These are phyloP conservation scores for Candida hungchunana DNA, from an alignment of 805 yeast genomes.

Conservation along the genomic window DNA sequence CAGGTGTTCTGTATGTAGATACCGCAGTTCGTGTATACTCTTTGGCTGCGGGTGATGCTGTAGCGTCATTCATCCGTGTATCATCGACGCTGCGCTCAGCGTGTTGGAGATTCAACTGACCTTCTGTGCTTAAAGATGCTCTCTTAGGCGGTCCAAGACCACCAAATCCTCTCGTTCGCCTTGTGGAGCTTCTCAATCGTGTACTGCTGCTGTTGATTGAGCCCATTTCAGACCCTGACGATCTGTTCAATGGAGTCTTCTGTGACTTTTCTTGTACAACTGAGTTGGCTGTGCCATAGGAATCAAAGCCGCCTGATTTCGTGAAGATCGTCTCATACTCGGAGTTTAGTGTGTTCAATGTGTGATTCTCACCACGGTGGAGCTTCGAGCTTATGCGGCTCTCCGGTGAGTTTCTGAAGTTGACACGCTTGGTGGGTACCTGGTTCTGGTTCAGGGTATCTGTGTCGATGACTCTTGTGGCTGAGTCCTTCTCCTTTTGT, in stretches of 20 bases:
- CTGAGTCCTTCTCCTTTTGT: constrained; percentile 28
- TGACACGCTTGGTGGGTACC: constrained; percentile 20
- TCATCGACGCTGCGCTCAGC: constrained; percentile 16
- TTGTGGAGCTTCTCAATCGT: constrained; percentile 27
- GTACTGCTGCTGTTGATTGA: constrained; percentile 15
- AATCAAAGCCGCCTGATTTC: constrained; percentile 13
- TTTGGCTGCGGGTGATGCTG: constrained; percentile 4
- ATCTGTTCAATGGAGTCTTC: constrained; percentile 20
- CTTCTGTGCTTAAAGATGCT: constrained; percentile 17
- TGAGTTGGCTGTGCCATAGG: constrained; percentile 18
- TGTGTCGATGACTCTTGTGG: constrained; percentile 4
- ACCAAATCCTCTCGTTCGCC: constrained; percentile 27
- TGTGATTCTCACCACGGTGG: constrained; percentile 14
- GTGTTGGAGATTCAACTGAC: background rate
- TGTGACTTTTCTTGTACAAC: constrained; percentile 9
- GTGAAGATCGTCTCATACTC: constrained; percentile 25
- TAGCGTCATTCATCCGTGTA: constrained; percentile 20
- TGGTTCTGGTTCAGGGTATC: constrained; percentile 4
- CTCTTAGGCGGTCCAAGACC: constrained; percentile 35
- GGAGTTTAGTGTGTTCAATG: constrained; percentile 18
- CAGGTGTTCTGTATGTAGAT: too few species aligned
- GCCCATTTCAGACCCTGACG: constrained; percentile 12
- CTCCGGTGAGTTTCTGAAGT: constrained; percentile 20
- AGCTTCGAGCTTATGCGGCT: constrained; percentile 4
- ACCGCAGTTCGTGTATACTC: too few species aligned